Conservation (phyloP, 2,329 filamentous ascomycete species). For the Colletotrichum aenigma region DNA sequence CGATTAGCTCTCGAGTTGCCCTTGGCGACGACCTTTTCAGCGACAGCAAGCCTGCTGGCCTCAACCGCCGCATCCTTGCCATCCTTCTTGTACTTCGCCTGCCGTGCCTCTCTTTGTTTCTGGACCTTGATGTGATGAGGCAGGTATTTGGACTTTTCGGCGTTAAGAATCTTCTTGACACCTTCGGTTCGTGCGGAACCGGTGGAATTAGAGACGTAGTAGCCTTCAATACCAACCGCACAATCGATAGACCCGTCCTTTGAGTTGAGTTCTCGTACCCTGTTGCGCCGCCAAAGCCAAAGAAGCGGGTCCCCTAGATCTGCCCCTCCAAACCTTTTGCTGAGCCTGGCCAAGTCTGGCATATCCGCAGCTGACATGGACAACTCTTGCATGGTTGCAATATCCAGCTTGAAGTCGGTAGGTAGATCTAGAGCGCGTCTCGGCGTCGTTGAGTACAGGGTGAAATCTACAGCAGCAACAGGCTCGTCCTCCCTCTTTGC, state of each 20-base stretch:
- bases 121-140: constrained; percentile 97
- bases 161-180: constrained; percentile 93
- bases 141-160: constrained; percentile 97
- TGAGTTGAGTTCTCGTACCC: constrained; percentile 60
- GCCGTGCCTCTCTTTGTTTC: constrained; percentile 88
- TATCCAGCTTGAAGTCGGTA: constrained; percentile 47
- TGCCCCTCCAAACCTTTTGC: constrained; percentile 48
- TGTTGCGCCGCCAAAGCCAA: constrained; percentile 63
- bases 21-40: constrained; percentile 82
- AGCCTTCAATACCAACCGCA: constrained; percentile 59
- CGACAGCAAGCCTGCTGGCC: constrained; percentile 70
- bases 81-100: constrained; percentile 72
- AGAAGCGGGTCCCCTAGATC: constrained; percentile 55
- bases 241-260: constrained; percentile 26
- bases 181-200: constrained; percentile 92
- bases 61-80: constrained; percentile 74
- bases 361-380: constrained; percentile 47
- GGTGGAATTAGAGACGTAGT: constrained; percentile 84
- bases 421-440: constrained; percentile 51
- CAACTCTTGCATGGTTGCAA: constrained; percentile 49
- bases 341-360: constrained; percentile 54
- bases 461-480: constrained; percentile 40
- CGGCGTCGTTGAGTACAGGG: constrained; percentile 53
- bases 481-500: constrained; percentile 38
- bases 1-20: constrained; percentile 92